Base-by-base conservation (phyloP, 2,329 filamentous ascomycete genomes). In the Triangularia setosa region DNA sequence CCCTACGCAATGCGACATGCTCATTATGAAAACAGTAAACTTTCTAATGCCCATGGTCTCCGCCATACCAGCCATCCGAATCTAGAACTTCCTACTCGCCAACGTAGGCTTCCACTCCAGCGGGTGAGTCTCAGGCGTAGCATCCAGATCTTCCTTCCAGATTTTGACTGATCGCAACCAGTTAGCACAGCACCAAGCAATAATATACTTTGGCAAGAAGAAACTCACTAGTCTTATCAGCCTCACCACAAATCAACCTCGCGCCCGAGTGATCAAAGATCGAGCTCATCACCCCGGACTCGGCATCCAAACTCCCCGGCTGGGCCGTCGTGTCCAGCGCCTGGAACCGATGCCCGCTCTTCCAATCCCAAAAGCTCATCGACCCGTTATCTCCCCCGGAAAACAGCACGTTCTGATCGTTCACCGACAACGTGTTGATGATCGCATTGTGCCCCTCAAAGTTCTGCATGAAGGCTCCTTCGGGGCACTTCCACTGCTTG, bases 351-450 rank as follows among this genome's bases (percentile, higher is more conserved):
- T 99, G 87, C 0, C 96, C 95, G 0, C 93, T 91, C 79, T 98
- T 98, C 95, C 95, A 99, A 76, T 99, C 96, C 91, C 93, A 99
- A 81, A 99, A 99, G 70, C 88, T 91, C 82, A 98, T 95, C 35
- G 91, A 96, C 48, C 96, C 95, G 72, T 99, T 97, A 74, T 99
- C 95, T 56, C 89, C 94, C 63, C 95, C 95, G 2, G 93, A 95
- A 77, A 99, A 97, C 65, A 99, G 79, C 16, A 98, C 92, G 72
- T 97, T 95, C 75, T 97, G 92, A 72, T 96, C 91, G 76, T 99
- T 99, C 30, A 95, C 93, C 53, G 92, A 86, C 55, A 99, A 80
- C 0, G 93, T 93, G 78, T 99, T 99, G 80, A 99, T 94, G 75
- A 99, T 96, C 65, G 92, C 87, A 73, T 97, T 97, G 74, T 98